Base-by-base conservation (phyloP, 1,284 basidiomycete genomes). In the Malassezia cuniculi region DNA sequence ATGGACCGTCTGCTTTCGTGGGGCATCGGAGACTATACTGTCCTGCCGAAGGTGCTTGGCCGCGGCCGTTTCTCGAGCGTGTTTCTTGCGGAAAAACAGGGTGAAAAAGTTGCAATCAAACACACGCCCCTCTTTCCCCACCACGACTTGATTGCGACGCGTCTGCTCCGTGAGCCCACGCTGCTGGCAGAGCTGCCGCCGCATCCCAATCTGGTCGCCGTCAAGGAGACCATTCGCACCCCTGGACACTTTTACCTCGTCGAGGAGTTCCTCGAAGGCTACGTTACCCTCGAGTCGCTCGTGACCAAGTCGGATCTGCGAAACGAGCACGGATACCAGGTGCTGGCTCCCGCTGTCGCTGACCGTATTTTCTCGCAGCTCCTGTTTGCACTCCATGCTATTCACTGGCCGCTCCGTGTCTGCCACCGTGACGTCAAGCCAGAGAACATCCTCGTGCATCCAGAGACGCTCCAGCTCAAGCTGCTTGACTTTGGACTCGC, bases 191-290 rank as follows among this genome's bases (percentile, higher is more conserved):
- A 75, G 52, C 64, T 76, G 1, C 70, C 72, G 0, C 71, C 71
- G 1, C 74, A 75, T 55, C 74, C 73, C 1, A 74, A 74, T 48
- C 65, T 76, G 17, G 71, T 75, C 46, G 68, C 69, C 27, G 74
- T 76, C 3, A 69, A 71, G 46, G 73, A 74, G 25, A 74, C 72
- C 34, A 70, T 75, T 18, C 59, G 73, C 4, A 75, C 75, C 0
- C 68, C 71, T 4, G 73, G 72, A 2, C 73, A 75, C 52, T 75
- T 75, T 50, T 76, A 76, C 56, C 71, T 76, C n/a, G 69, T 76
- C 36, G 73, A 71, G 35, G 73, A 74, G 26, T 71, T 64, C 32
- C 65, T 74, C 9, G 70, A 69, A 1, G 69, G 69, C 1, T 71
- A 71, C 36, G 57, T 70, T 32, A 69, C 70, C 19, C 60, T 70